Evolutionary conservation across 805 yeast genomes (phyloP).

Genomic region (Ogataea nakhonphanomensis): DNA sequence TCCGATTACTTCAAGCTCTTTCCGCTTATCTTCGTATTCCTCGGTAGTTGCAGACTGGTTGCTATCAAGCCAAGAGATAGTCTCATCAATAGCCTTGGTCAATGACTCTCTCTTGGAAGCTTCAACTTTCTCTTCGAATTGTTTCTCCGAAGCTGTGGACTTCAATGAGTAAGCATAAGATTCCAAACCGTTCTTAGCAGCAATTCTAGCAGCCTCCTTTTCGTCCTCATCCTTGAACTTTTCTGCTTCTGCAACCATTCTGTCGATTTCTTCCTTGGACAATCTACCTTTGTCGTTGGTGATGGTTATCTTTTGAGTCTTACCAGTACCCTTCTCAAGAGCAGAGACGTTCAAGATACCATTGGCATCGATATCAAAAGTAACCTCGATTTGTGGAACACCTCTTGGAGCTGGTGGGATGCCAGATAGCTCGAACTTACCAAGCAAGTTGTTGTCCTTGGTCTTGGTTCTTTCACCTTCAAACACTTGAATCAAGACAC

Average conservation of each 20-base stretch:
- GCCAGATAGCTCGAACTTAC: conserved; percentile 67
- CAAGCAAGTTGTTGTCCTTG: conserved; percentile 72
- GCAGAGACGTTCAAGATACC: conserved; percentile 63
- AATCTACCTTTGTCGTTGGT: conserved; percentile 51
- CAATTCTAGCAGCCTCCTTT: conserved; percentile 53
- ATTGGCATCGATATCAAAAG: conserved; percentile 79
- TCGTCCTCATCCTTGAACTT: conserved; percentile 61
- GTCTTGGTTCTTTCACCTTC: conserved; percentile 83
- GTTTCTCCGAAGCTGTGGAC: conserved; percentile 40
- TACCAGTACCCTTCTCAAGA: conserved; percentile 52
- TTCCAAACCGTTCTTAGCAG: conserved; percentile 56
- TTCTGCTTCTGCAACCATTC: conserved; percentile 64
- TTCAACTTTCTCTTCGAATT: conserved; percentile 36
- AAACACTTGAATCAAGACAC: conserved; percentile 72
- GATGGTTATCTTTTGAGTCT: conserved; percentile 48
- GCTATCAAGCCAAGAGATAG: conserved; percentile 84
- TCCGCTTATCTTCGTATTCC: conserved; percentile 89
- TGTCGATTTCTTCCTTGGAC: conserved; percentile 59
- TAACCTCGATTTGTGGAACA: conserved; percentile 71
- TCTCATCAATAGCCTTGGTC: conserved; percentile 73
- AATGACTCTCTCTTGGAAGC: conserved; percentile 53
- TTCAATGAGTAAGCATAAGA: conserved; percentile 55
- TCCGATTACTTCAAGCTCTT: conserved; percentile 92
- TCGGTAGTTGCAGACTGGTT: conserved; percentile 91
- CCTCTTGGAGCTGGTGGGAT: conserved; percentile 80